Base-by-base conservation (phyloP, 345 rosid species). In the Eucalyptus marginata region DNA sequence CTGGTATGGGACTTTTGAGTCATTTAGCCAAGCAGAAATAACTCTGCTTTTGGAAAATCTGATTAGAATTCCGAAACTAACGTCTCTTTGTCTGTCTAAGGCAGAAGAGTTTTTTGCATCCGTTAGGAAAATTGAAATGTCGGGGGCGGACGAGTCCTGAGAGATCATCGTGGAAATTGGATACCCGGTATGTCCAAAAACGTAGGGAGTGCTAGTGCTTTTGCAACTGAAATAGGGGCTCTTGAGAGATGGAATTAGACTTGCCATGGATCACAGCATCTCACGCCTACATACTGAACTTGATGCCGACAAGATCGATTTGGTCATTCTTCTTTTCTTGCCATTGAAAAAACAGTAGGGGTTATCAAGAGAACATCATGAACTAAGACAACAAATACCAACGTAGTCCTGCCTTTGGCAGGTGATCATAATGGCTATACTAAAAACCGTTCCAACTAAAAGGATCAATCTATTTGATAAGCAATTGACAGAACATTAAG, bases 51-150 rank as follows among this genome's bases (percentile, higher is more conserved):
- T 52, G 56, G 56, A 52, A 52, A 52, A 52, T 7, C 56, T 9
- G 56, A 0, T 52, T 52, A 52, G 10, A 52, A 52, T 0, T 52
- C 62, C 62, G 29, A 24, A 56, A 24, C 29, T 56, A 56, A 10
- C 62, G 6, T 56, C 29, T 56, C 62, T 52, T 52, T 0, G 29
- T 56, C 62, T 56, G 62, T 56, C 29, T 56, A 24, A 56, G 24
- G 62, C 62, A 24, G 62, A 25, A 25, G 62, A 24, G 6, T 56
- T 24, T 56, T 56, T 56, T 0, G 62, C 62, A 56, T 0, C 0
- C 29, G 62, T 56, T 24, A 24, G 29, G 62, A 24, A 56, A 24
- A 56, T 24, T 24, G 62, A 56, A 10, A 56, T 24, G 62, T 10
- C 13, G 6, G 62, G 1, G 62, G 62, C 62, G 29, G 13, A 24